Base-by-base conservation (phyloP, 306 rosid species). In the Sphenostylis stenocarpa region DNA sequence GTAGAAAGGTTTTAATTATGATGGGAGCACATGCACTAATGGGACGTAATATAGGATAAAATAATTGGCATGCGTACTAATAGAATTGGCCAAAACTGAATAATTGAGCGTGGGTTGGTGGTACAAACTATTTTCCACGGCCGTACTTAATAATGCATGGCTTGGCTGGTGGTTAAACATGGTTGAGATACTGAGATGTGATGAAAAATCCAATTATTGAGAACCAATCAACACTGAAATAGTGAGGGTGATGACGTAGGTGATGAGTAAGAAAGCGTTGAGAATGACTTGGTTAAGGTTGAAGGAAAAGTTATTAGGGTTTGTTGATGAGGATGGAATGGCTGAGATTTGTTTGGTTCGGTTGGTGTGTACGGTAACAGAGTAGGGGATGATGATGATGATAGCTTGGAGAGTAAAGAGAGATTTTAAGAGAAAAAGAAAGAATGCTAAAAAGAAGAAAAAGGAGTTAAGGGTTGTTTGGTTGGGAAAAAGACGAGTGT, bases 111-210 rank as follows among this genome's bases (percentile, higher is more conserved):
- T 65, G 79, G 84, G 55, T 65, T 65, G 76, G 70, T 66, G 64
- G 76, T 56, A 57, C 53, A 58, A 45, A 17, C 21, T 67, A 58
- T 47, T 57, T 60, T 5, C 38, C 73, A 14, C 26, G n/a, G 20
- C 83, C 78, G 51, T 75, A 75, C 77, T 60, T 75, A 70, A 69
- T 76, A 41, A 76, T 49, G 68, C 77, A 67, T 67, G 58, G 52
- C 66, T 75, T 75, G 77, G 77, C 72, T 23, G 15, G 38, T 74
- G 13, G 70, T 44, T 73, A 58, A 74, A 47, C 80, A 75, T 61
- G 77, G 72, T 49, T 76, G 45, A 70, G 65, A 58, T 26, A 58
- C 5, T 24, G 19, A 56, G 73, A 76, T 60, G 53, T 29, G 65
- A 23, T 16, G 16, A 71, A n/a, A n/a, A n/a, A 76, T 43, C 44